A percentile compares a stretch with the other conserved stretches of the same genome.
phyloP scores from a whole-genome alignment of 2,329 filamentous ascomycete genomes.

The Huntiella omanensis region DNA sequence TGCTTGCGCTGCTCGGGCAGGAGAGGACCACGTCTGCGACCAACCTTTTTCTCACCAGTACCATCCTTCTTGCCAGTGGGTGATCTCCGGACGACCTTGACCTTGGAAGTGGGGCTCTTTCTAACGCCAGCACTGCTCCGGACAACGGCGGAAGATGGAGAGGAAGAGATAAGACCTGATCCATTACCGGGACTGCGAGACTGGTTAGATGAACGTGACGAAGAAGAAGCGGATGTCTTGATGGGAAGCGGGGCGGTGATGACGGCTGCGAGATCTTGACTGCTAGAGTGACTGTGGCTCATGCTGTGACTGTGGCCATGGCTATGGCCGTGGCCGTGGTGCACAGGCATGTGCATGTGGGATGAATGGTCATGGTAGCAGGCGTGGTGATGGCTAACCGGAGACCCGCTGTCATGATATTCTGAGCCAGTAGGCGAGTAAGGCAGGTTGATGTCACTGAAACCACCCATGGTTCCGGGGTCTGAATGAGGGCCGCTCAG shows the following conservation, averaged over 20 bases:
- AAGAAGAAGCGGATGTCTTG: constrained; percentile 26
- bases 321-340: constrained; percentile 38
- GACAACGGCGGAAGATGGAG: constrained; percentile 37
- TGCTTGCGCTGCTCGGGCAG: constrained; percentile 89
- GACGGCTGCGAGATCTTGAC: constrained; percentile 38
- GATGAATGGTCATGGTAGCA: constrained; percentile 39
- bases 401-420: constrained; percentile 38
- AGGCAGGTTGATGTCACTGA: constrained; percentile 65
- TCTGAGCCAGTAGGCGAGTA: constrained; percentile 46
- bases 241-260: constrained; percentile 47
- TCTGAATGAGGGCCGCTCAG: constrained; percentile 45
- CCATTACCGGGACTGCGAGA: constrained; percentile 37
- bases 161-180: constrained; percentile 32
- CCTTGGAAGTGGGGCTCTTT: constrained; percentile 65
- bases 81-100: constrained; percentile 56
- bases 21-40: constrained; percentile 73
- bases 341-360: constrained; percentile 23
- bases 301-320: constrained; percentile 34
- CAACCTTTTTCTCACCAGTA: constrained; percentile 73
- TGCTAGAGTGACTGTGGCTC: constrained; percentile 20
- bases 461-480: constrained; percentile 42
- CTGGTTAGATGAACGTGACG: constrained; percentile 35
- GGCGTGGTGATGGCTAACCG: constrained; percentile 32
- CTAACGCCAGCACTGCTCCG: constrained; percentile 52
- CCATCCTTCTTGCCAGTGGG: constrained; percentile 63